These are phyloP conservation scores for Tolypocladium pustulatum DNA, from an alignment of 2,329 filamentous ascomycete species.

Conservation along the genomic window DNA sequence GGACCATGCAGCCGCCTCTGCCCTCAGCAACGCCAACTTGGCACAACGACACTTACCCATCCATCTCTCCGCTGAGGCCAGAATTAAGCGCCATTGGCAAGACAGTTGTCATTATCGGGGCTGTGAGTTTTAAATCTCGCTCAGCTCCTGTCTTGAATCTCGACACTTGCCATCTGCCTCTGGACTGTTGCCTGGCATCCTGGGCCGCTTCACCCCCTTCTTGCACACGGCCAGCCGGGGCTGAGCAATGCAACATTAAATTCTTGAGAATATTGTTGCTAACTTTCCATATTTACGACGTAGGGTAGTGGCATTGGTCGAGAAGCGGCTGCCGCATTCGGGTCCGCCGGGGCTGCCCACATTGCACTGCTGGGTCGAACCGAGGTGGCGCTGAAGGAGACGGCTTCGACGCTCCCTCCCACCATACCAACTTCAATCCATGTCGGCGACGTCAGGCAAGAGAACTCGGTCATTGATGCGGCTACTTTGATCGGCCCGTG, in stretches of 20 bases:
- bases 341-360: neutral
- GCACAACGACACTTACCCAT: neutral
- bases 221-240: neutral
- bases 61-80: neutral
- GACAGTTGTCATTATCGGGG: neutral
- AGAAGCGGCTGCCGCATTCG: neutral
- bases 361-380: neutral
- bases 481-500: neutral
- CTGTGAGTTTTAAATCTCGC: neutral
- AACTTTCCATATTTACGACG: neutral
- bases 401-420: neutral
- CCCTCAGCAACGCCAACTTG: neutral
- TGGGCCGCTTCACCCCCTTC: neutral
- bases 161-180: neutral
- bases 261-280: neutral
- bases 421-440: neutral
- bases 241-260: neutral
- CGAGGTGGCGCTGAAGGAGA: neutral
- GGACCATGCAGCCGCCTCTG: neutral
- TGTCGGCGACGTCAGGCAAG: neutral
- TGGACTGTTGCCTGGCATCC: neutral
- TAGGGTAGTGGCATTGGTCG: neutral
- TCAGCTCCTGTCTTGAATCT: neutral
- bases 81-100: neutral
- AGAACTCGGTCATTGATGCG: neutral